Conservation (phyloP, 176 grass and related monocot species). For the Raddia distichophylla region DNA sequence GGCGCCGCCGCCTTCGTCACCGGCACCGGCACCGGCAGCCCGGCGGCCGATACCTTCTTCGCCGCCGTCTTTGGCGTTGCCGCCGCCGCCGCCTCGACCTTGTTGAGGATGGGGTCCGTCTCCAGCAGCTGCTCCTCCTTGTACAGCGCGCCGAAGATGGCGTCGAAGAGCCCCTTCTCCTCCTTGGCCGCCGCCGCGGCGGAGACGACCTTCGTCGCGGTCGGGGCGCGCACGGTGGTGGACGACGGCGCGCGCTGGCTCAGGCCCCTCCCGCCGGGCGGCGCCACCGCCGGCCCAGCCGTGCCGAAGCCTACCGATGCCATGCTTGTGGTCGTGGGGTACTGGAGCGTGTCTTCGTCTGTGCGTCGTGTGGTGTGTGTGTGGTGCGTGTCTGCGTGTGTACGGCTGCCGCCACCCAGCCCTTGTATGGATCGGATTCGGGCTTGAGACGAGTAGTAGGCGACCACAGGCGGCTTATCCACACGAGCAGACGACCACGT, state of each 20-base stretch:
- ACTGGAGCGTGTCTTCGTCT: neutral
- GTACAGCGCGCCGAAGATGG: constrained; percentile 45
- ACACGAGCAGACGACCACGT: no score
- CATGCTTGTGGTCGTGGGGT: neutral
- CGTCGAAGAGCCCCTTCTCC: constrained; percentile 44
- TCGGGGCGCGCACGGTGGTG: neutral
- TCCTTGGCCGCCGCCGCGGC: neutral
- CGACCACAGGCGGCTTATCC: constrained; percentile 42
- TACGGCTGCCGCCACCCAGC: neutral
- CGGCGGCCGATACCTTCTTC: constrained; percentile 1
- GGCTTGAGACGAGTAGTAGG: no score
- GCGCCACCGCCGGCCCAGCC: neutral
- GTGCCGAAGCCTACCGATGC: constrained; percentile 33
- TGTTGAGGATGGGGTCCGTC: constrained; percentile 52
- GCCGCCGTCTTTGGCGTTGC: neutral
- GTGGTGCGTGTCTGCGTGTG: no score
- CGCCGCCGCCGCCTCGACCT: constrained; percentile 27
- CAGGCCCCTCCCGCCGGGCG: neutral
- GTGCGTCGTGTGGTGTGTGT: neutral
- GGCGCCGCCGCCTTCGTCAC: neutral
- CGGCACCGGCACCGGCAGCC: constrained; percentile 26
- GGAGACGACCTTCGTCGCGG: constrained; percentile 18
- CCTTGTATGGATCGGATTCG: neutral
- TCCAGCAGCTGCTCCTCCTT: constrained; percentile 52
- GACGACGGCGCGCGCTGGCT: neutral